Conservation (phyloP, 1,139 yeast species). For the Kazachstania sp. region DNA sequence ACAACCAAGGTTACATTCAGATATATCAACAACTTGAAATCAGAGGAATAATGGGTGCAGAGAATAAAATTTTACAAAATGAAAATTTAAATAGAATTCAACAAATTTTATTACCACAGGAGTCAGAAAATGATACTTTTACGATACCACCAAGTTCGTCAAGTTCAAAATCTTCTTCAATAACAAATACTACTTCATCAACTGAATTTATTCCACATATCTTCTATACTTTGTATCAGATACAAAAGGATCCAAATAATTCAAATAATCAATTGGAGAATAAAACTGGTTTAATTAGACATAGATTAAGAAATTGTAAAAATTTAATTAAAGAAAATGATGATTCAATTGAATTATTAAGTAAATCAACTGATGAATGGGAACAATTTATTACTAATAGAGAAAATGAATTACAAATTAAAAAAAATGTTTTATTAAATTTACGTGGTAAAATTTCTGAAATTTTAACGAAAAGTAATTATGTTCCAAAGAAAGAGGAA, state of each 20-base stretch:
- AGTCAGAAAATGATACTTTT: neutral
- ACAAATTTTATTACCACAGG: slow-evolving; percentile 3
- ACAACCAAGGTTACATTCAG: too few relatives aligned
- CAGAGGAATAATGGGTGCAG: neutral
- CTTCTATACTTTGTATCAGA: slow-evolving; percentile 26
- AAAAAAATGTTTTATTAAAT: slow-evolving; percentile 14
- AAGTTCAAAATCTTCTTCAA: neutral
- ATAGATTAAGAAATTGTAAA: slow-evolving; percentile 27
- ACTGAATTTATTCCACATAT: slow-evolving; percentile 30
- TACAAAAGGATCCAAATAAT: slow-evolving; percentile 27
- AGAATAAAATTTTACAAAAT: slow-evolving; percentile 6
- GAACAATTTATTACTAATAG: slow-evolving; percentile 16
- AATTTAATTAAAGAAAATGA: slow-evolving; percentile 20
- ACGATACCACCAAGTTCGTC: neutral
- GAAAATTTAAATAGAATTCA: slow-evolving; percentile 7
- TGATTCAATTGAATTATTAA: slow-evolving; percentile 18
- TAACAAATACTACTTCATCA: slow-evolving; percentile 4
- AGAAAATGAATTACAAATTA: slow-evolving; percentile 22
- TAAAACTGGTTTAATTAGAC: slow-evolving; percentile 29
- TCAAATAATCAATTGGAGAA: slow-evolving; percentile 26
- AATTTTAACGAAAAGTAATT: neutral
- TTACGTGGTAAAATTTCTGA: slow-evolving; percentile 7
- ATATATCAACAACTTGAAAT: too few relatives aligned
- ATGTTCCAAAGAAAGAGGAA: neutral
- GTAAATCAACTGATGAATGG: slow-evolving; percentile 26